Percentiles rank a stretch among this genome's conserved stretches.
These are phyloP conservation scores for Emericellopsis cladophorae DNA, from an alignment of 2,329 filamentous ascomycete genomes.

Conservation along the genomic window DNA sequence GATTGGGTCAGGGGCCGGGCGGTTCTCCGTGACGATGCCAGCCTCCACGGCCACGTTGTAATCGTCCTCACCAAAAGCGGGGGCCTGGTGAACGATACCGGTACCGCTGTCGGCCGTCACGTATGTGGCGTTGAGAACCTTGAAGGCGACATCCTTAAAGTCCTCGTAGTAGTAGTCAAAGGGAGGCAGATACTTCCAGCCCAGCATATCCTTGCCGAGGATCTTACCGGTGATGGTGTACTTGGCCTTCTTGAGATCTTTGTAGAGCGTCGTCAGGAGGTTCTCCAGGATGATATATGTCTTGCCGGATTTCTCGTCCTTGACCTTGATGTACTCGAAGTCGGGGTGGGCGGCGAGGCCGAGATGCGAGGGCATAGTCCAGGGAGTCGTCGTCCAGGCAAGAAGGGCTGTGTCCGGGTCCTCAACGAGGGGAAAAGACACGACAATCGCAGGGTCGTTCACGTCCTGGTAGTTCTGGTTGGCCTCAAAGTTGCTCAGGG, in stretches of 20 bases:
- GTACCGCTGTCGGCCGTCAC: slow-evolving; percentile 85
- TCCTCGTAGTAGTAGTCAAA: slow-evolving; percentile 86
- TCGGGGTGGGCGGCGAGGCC: slow-evolving; percentile 67
- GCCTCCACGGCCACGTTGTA: slow-evolving; percentile 68
- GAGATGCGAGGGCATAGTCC: slow-evolving; percentile 76
- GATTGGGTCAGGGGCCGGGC: slow-evolving; percentile 82
- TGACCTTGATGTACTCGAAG: slow-evolving; percentile 79
- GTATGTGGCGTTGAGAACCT: slow-evolving; percentile 70
- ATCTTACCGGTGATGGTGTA: slow-evolving; percentile 71
- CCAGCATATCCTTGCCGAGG: slow-evolving; percentile 73
- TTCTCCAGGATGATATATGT: slow-evolving; percentile 78
- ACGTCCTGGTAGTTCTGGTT: slow-evolving; percentile 92
- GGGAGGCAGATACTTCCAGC: slow-evolving; percentile 78
- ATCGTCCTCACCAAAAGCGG: slow-evolving; percentile 93
- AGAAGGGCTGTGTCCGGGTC: slow-evolving; percentile 65
- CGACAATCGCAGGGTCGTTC: slow-evolving; percentile 79
- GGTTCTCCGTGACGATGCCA: slow-evolving; percentile 65
- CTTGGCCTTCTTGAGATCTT: slow-evolving; percentile 91
- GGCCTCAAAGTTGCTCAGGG: slow-evolving; percentile 85
- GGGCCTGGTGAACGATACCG: slow-evolving; percentile 87
- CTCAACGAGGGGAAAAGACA: slow-evolving; percentile 72
- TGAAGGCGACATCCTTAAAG: slow-evolving; percentile 76
- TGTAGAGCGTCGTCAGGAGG: slow-evolving; percentile 72
- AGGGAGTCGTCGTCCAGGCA: slow-evolving; percentile 81
- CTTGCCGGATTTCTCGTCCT: slow-evolving; percentile 70